A percentile compares a stretch with the other conserved stretches of the same genome.
Conservation (phyloP, 768 basidiomycete genomes). For the Amanita inopinata region DNA sequence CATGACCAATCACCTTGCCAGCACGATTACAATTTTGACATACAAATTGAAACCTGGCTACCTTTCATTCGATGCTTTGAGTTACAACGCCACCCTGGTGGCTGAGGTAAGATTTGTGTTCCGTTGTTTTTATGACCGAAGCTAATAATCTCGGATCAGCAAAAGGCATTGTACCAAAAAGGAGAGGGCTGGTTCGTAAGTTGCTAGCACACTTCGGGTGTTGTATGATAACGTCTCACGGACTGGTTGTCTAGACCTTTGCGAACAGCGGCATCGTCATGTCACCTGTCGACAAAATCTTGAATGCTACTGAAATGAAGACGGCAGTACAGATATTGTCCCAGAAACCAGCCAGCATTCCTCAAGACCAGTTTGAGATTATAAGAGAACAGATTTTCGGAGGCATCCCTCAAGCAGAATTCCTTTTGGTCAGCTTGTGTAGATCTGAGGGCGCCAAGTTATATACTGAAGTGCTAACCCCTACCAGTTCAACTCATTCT, state of each 20-base stretch:
- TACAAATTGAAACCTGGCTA: conserved; percentile 21
- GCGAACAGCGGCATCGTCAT: conserved; percentile 20
- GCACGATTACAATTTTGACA: conserved; percentile 20
- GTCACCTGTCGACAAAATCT: conserved; percentile 18
- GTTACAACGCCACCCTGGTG: conserved; percentile 19
- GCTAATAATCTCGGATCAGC: conserved; percentile 12
- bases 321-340: conserved; percentile 16
- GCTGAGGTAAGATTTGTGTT: conserved; percentile 16
- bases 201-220: neutral
- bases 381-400: conserved; percentile 19
- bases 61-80: conserved; percentile 22
- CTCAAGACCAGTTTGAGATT: conserved; percentile 18
- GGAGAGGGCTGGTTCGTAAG: conserved; percentile 22
- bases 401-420: conserved; percentile 22
- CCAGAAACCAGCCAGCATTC: conserved; percentile 20
- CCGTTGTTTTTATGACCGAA: neutral
- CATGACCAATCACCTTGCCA: conserved; percentile 7
- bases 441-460: neutral
- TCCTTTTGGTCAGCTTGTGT: conserved; percentile 16
- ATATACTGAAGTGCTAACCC: neutral
- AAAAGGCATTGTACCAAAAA: conserved; percentile 19
- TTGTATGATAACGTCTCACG: neutral
- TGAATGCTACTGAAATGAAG: conserved; percentile 16
- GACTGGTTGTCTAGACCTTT: conserved; percentile 16
- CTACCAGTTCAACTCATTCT: conserved; percentile 24